Conservation (phyloP, 768 basidiomycete genomes). For the Clitopilus passeckerianus region DNA sequence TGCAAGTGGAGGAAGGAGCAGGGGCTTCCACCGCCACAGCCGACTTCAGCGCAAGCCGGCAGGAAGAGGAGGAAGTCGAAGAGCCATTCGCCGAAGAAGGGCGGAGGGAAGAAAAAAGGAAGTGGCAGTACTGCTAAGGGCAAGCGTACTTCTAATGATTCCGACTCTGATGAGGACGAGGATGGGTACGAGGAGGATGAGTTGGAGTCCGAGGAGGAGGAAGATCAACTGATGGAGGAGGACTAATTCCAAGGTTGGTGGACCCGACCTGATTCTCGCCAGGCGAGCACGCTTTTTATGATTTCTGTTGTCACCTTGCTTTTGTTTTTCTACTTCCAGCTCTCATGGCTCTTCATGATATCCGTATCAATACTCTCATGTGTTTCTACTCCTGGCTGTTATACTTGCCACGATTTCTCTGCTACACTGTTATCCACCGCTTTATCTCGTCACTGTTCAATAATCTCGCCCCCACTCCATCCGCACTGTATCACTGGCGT, state of each 20-base stretch:
- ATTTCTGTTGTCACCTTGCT: not conserved
- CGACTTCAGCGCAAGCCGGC: not conserved
- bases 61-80: not conserved
- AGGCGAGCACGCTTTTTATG: not conserved
- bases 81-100: not conserved
- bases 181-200: not conserved
- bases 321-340: not conserved
- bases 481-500: not conserved
- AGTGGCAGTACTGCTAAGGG: not conserved
- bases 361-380: not conserved
- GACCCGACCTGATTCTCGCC: not conserved
- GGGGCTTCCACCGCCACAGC: not conserved
- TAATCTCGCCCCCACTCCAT: not conserved
- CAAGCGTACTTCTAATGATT: not conserved
- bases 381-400: not conserved
- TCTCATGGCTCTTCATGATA: not conserved
- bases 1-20: slow-evolving; percentile 1
- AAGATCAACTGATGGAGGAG: not conserved
- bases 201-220: not conserved
- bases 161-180: not conserved
- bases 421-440: not conserved
- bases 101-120: not conserved
- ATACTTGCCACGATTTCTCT: not conserved
- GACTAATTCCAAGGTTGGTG: not conserved
- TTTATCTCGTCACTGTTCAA: not conserved